Base-by-base conservation (phyloP, 1,284 basidiomycete species). In the Ustilago vetiveriae region DNA sequence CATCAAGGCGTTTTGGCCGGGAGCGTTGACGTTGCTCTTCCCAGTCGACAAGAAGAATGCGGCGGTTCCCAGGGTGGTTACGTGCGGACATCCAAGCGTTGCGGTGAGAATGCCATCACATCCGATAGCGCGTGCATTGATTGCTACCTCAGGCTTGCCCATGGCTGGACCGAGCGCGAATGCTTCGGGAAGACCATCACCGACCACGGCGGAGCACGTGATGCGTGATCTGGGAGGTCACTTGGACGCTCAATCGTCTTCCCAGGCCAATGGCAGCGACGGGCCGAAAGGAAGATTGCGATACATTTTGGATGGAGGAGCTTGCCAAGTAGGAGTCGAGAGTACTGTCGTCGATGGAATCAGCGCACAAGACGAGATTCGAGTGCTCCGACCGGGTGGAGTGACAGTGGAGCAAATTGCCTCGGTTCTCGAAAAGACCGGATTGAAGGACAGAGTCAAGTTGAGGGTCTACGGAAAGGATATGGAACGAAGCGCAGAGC, bases 101-200 rank as follows among this genome's bases (percentile, higher is more conserved):
- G 96, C 92, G 1, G 87, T 98, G 55, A 87, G 96, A 38, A 94
- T 98, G 89, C 96, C 96, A 0, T 89, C 90, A 0, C 94, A 99
- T 83, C 90, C 92, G 0, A 88, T 98, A 26, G 94, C 96, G 0
- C 86, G 94, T 40, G 93, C 92, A 0, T 85, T 98, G 57, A 98
- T 98, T 63, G 87, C 90, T 1, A 74, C 89, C 3, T 83, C 90
- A 0, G 85, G 90, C 44, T 82, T 88, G 0, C 95, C 96, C 0
- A 84, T 99, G 17, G 94, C 94, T 6, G 96, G 95, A 0, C 96
- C 96, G 0, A 95, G 92, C 59, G 96, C 96, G 26, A 98, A 99
- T 81, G 89, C 91, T 0, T 94, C 92, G 0, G 94, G 94, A 8
- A 90, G 92, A 72, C 96, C 96, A 1, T 93, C 91, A 73, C 95